phyloP scores from a whole-genome alignment of 2,329 filamentous ascomycete species.

The Nothophaeocryptopus gaeumannii region DNA sequence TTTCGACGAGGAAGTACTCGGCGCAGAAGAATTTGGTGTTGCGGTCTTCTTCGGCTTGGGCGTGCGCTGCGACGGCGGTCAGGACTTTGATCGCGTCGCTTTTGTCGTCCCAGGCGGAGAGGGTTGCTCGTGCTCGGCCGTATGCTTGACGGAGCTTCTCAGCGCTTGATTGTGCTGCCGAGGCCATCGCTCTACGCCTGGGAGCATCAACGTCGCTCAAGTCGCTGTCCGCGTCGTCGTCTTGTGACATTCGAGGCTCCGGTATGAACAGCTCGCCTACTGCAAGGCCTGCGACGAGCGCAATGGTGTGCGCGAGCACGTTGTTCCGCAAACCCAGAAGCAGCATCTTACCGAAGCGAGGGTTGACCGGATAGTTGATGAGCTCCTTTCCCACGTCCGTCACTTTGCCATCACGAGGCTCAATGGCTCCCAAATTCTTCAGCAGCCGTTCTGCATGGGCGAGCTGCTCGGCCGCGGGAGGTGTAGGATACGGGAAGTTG shows the following conservation, averaged over 20 bases:
- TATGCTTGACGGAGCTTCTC: constrained; percentile 63
- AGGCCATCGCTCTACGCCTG: constrained; percentile 50
- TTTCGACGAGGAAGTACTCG: constrained; percentile 79
- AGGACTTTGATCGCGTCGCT: constrained; percentile 89
- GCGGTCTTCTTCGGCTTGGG: constrained; percentile 46
- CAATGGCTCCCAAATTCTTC: constrained; percentile 78
- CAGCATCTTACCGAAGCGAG: constrained; percentile 88
- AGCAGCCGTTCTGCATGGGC: constrained; percentile 82
- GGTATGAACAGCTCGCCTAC: constrained; percentile 84
- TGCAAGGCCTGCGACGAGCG: constrained; percentile 82
- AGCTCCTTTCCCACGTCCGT: constrained; percentile 78
- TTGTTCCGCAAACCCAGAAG: constrained; percentile 78
- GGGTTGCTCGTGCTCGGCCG: constrained; percentile 72
- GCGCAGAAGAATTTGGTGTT: constrained; percentile 62
- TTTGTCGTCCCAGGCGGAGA: constrained; percentile 75
- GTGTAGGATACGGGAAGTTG: constrained; percentile 94
- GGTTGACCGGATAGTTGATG: constrained; percentile 84
- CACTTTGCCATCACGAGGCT: constrained; percentile 63
- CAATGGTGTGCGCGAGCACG: constrained; percentile 81
- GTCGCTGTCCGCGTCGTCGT: constrained; percentile 40
- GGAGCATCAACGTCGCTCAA: constrained; percentile 27
- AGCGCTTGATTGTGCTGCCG: constrained; percentile 58
- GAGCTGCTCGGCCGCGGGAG: constrained; percentile 73
- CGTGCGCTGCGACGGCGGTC: constrained; percentile 83
- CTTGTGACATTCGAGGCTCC: constrained; percentile 62